phyloP scores from a whole-genome alignment of 345 rosid genomes.

The Turritis glabra region DNA sequence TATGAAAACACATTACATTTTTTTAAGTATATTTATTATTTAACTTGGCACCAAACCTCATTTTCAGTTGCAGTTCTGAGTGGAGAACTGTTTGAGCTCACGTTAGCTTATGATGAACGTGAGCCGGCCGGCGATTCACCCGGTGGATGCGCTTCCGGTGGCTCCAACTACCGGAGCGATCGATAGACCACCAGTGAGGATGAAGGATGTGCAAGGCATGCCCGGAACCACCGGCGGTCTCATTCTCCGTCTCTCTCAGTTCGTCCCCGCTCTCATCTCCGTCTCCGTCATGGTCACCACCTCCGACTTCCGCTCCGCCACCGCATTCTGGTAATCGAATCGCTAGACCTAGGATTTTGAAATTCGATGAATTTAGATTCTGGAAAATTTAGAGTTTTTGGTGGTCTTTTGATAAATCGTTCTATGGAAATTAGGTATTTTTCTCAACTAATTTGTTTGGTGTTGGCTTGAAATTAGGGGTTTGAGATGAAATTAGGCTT shows the following conservation, averaged over 20 bases:
- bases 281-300: conserved; percentile 74
- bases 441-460: background rate
- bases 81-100: conserved; percentile 5
- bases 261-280: conserved; percentile 56
- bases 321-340: conserved; percentile 62
- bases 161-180: conserved; percentile 50
- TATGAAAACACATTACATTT: background rate
- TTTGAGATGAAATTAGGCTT: background rate
- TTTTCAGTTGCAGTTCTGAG: conserved; percentile 9
- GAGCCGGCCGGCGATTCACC: conserved; percentile 80
- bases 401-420: background rate
- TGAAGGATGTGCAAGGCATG: conserved; percentile 84
- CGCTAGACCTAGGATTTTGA: background rate
- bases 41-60: background rate
- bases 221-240: conserved; percentile 85
- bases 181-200: conserved; percentile 53
- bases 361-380: conserved; percentile 12
- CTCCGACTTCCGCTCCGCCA: conserved; percentile 60
- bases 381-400: conserved; percentile 1
- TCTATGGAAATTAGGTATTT: background rate
- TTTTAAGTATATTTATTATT: no score
- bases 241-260: conserved; percentile 60
- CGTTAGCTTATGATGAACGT: conserved; percentile 37
- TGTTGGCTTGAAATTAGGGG: background rate
- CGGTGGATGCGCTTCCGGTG: conserved; percentile 59